phyloP scores from a whole-genome alignment of 805 yeast species.

The Zygosaccharomyces rouxii region DNA sequence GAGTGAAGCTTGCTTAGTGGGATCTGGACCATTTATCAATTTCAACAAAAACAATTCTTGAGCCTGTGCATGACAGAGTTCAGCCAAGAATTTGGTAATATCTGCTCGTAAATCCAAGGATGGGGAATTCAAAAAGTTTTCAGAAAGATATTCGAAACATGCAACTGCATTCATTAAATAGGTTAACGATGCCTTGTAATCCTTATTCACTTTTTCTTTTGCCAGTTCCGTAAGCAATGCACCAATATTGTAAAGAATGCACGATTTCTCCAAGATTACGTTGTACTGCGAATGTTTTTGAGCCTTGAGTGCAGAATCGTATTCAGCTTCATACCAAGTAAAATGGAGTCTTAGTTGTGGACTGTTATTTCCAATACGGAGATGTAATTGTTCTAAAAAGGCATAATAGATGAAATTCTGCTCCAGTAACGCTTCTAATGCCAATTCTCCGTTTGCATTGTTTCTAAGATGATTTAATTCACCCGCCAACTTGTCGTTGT shows the following conservation, averaged over 20 bases:
- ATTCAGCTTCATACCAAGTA: slow-evolving; percentile 77
- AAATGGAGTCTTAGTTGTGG: slow-evolving; percentile 56
- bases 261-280: slow-evolving; percentile 85
- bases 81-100: slow-evolving; percentile 58
- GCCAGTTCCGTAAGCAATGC: slow-evolving; percentile 54
- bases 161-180: slow-evolving; percentile 75
- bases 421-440: slow-evolving; percentile 30
- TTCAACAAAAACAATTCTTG: slow-evolving; percentile 77
- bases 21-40: slow-evolving; percentile 40
- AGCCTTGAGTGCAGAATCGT: slow-evolving; percentile 29
- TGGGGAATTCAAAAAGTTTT: slow-evolving; percentile 86
- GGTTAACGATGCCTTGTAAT: slow-evolving; percentile 56
- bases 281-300: slow-evolving; percentile 64
- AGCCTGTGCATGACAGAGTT: slow-evolving; percentile 77
- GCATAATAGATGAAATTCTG: slow-evolving; percentile 62
- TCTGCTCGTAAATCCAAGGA: slow-evolving; percentile 68
- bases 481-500: slow-evolving; percentile 25
- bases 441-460: slow-evolving; percentile 33
- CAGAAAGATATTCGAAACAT: slow-evolving; percentile 62
- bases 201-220: slow-evolving; percentile 34
- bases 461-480: slow-evolving; percentile 30
- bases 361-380: slow-evolving; percentile 66
- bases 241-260: slow-evolving; percentile 73
- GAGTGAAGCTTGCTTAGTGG: slow-evolving; percentile 57
- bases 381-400: slow-evolving; percentile 72